Percentiles rank a stretch among this genome's conserved stretches.
These are phyloP conservation scores for Lasiosphaeria hispida DNA, from an alignment of 495 filamentous ascomycete species.

Conservation along the genomic window DNA sequence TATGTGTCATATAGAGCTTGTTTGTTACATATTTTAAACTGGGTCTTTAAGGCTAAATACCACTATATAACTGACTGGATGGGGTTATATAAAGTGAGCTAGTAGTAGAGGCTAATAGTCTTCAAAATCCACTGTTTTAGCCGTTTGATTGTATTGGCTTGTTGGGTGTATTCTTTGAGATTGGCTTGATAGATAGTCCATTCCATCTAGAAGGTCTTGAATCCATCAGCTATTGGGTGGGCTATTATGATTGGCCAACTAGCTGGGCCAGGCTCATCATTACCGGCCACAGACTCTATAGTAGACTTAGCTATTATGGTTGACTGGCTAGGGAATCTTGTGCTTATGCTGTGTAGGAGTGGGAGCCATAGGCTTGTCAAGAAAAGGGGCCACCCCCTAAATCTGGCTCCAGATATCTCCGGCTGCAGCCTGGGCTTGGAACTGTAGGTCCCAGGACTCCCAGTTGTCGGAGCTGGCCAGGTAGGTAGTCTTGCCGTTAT, in stretches of 20 bases:
- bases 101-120: not conserved
- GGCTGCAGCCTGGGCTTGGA: conserved; percentile 8
- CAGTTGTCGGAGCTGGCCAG: conserved; percentile 6
- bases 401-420: conserved; percentile 4
- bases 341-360: conserved; percentile 1
- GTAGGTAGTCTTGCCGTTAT: not conserved
- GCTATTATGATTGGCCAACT: not conserved
- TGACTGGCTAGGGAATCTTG: conserved; percentile 1
- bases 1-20: not conserved
- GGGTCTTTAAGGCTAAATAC: not conserved
- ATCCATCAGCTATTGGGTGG: not conserved
- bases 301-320: not conserved
- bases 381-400: conserved; percentile 8
- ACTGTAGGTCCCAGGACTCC: conserved; percentile 8
- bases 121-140: conserved; percentile 10
- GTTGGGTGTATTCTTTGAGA: not conserved
- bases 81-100: not conserved
- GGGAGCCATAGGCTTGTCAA: not conserved
- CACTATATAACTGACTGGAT: not conserved
- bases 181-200: conserved; percentile 8
- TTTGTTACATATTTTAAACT: not conserved
- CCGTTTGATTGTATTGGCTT: not conserved
- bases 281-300: not conserved
- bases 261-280: conserved; percentile 4
- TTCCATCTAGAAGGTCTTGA: conserved; percentile 1